Evolutionary conservation across 2,329 filamentous ascomycete genomes (phyloP).

Genomic region (Diaporthe sp.): DNA sequence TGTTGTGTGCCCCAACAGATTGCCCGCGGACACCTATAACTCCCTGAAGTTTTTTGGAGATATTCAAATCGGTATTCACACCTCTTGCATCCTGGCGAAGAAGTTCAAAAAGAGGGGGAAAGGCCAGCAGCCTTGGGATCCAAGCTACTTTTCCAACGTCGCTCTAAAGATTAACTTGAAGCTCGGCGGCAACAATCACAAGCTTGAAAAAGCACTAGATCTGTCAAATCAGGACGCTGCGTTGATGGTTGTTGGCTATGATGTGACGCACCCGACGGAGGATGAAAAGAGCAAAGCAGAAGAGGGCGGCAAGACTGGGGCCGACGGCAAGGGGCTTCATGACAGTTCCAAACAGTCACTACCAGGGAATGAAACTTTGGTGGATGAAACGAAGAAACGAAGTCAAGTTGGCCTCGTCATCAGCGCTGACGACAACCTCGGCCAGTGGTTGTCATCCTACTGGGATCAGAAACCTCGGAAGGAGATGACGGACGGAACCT

Average conservation of each 20-base stretch:
- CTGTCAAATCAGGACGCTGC: constrained; percentile 66
- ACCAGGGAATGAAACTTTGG: constrained; percentile 44
- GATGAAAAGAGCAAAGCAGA: constrained; percentile 43
- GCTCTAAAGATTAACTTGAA: constrained; percentile 87
- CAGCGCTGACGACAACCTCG: constrained; percentile 75
- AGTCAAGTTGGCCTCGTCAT: constrained; percentile 86
- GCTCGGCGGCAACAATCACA: constrained; percentile 78
- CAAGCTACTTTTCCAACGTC: constrained; percentile 74
- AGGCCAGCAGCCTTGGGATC: constrained; percentile 20
- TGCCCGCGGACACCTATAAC: constrained; percentile 63
- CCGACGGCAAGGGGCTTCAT: background rate
- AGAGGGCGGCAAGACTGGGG: constrained; percentile 57
- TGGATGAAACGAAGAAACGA: constrained; percentile 50
- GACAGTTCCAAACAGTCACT: constrained; percentile 31
- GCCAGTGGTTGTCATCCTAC: constrained; percentile 82
- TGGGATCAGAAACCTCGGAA: constrained; percentile 72
- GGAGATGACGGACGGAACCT: constrained; percentile 74
- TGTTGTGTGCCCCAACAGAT: constrained; percentile 50
- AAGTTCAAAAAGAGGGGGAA: constrained; percentile 47
- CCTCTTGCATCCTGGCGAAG: constrained; percentile 67
- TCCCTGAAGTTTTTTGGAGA: constrained; percentile 77
- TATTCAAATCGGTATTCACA: constrained; percentile 73
- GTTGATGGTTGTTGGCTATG: constrained; percentile 87
- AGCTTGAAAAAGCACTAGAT: constrained; percentile 59
- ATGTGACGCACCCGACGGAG: constrained; percentile 88